Base-by-base conservation (phyloP, 371 early-diverging fungal species). In the Rhizomucor miehei region DNA sequence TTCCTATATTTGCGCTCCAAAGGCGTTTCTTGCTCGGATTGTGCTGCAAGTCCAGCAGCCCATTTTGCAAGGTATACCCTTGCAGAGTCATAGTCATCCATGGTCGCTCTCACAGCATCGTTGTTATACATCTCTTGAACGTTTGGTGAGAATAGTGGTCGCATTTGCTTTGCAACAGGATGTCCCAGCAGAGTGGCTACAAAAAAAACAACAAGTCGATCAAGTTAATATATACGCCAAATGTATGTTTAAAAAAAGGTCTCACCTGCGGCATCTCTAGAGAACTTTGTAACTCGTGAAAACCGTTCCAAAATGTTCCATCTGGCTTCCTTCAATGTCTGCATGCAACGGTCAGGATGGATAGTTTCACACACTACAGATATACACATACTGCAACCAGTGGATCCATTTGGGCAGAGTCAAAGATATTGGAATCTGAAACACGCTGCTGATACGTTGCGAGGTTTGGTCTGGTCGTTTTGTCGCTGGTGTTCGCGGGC, bases 251-350 rank as follows among this genome's bases (percentile, higher is more conserved):
- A 8, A 29, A 29, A 29, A 29, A n/a, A n/a, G n/a, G 29, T 8
- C 56, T 38, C 65, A 77, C 82, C 67, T 0, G 89, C 85, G 2
- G 90, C 82, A 48, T 86, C 88, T 36, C 86, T 74, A 23, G 91
- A 86, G 41, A 90, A 81, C 23, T 85, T 80, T 0, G 96, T 92
- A 1, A 96, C 90, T 20, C 82, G 77, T 0, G 95, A 88, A 55
- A 96, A 87, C 35, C 84, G 77, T 60, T 93, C 93, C 23, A 96
- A 67, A 19, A 91, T 81, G 54, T 83, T 84, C 93, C 93, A 94
- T 23, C 78, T 68, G 44, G 87, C 73, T 40, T 70, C 65, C 25
- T 46, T 43, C 17, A 68, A 16, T 6, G 62, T 46, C 37, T 53
- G 29, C 0, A 40, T 21, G 6, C 60, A 37, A 3, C 56, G 68